Base-by-base conservation (phyloP, 164 flowering plant species). In the Vitis amurensis region DNA sequence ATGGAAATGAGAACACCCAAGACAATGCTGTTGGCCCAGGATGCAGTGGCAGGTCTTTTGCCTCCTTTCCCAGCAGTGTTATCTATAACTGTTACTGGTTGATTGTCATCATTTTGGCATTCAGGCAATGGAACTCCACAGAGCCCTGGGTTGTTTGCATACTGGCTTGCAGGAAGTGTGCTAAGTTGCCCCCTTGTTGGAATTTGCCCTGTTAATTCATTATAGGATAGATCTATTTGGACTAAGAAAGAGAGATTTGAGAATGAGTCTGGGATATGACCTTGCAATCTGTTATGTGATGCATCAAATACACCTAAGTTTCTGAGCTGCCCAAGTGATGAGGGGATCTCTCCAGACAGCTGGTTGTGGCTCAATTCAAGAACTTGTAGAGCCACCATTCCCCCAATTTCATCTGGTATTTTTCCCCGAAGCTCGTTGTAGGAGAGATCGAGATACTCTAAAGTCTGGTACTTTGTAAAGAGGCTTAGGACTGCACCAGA, bases 271-370 rank as follows among this genome's bases (percentile, higher is more conserved):
- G 98, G 97, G 59, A 94, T 92, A 27, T 68, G 76, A 9, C 98
- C 98, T 68, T 91, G 93, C 63, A 94, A 69, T 60, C 88, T 82
- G 66, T 94, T 94, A 67, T 92, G 82, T 1, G 98, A 92, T 8
- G 94, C 95, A 74, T 93, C 98, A 66, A 93, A 90, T n/a, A 91
- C 94, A 17, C 96, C 96, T 12, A 93, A 71, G 62, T 90, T 83
- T 74, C 78, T 81, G 2, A 93, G 83, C 52, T 81, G 80, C 9
- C 98, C 98, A 23, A 88, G 83, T 3, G 86, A 71, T 15, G 78
- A 50, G 0, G 98, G 98, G 62, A 93, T 93, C 74, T 90, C 94
- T 12, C 98, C 98, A 4, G 93, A 85, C 5, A 93, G 66, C 66
- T 87, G 87, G 71, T 93, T 93, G 73, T 89, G 91, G 2, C 96